phyloP scores from a whole-genome alignment of 179 eudicot species.

The Pouteria campechiana region DNA sequence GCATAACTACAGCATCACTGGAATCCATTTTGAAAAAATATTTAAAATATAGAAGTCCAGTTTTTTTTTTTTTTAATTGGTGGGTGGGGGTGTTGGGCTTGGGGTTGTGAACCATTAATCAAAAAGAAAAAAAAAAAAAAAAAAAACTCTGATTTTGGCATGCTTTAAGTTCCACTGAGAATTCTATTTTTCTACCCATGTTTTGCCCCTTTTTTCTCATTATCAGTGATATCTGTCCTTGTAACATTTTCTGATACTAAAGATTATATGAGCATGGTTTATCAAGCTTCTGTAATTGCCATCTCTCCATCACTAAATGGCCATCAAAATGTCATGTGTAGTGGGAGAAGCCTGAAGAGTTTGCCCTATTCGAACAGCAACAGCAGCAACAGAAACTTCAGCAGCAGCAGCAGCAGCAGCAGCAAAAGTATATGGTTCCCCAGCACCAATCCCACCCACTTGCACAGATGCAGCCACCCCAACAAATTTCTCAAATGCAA shows the following conservation, averaged over 20 bases:
- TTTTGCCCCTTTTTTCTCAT: not conserved
- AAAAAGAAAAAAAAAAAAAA: too few species aligned
- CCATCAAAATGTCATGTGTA: slow-evolving; percentile 27
- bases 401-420: slow-evolving; percentile 29
- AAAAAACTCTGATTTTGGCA: too few species aligned
- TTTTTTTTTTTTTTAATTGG: too few species aligned
- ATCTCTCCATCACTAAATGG: too few species aligned
- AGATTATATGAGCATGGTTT: slow-evolving; percentile 2
- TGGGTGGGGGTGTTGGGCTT: too few species aligned
- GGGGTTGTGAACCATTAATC: too few species aligned
- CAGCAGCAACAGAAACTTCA: slow-evolving; percentile 10
- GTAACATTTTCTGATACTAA: not conserved
- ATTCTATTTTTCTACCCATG: not conserved
- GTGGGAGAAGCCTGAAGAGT: slow-evolving; percentile 90
- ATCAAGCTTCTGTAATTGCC: too few species aligned
- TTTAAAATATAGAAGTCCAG: too few species aligned
- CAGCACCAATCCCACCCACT: slow-evolving; percentile 41
- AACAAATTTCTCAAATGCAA: slow-evolving; percentile 36
- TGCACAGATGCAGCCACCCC: slow-evolving; percentile 30
- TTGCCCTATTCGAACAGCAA: slow-evolving; percentile 46
- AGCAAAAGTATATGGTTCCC: slow-evolving; percentile 32
- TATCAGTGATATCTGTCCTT: not conserved
- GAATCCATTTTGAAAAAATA: too few species aligned
- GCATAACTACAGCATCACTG: too few species aligned
- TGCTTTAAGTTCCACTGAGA: slow-evolving; percentile 1